These are phyloP conservation scores for Fibroporia radiculosa DNA, from an alignment of 768 basidiomycete species.

Conservation along the genomic window DNA sequence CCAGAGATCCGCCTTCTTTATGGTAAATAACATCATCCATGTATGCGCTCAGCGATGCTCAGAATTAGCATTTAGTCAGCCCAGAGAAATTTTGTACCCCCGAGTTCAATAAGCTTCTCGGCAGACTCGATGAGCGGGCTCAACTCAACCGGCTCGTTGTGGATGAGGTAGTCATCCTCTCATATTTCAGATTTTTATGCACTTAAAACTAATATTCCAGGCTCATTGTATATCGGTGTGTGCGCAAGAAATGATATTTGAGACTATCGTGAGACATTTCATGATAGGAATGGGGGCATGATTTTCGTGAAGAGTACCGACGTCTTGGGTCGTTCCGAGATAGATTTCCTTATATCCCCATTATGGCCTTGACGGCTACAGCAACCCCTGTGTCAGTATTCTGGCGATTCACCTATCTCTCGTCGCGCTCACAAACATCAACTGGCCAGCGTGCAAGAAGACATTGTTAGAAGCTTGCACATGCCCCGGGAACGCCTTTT, in stretches of 20 bases:
- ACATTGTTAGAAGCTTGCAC: constrained; percentile 61
- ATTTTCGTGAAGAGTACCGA: constrained; percentile 71
- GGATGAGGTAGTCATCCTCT: constrained; percentile 82
- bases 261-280: not conserved
- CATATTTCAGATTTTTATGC: constrained; percentile 3
- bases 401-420: not conserved
- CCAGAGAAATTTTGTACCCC: constrained; percentile 61
- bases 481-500: constrained; percentile 51
- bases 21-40: constrained; percentile 33
- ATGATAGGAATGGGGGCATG: constrained; percentile 77
- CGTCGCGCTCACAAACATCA: no score
- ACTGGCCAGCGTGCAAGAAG: constrained; percentile 60
- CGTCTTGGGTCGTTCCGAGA: constrained; percentile 63
- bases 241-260: not conserved
- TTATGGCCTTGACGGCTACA: constrained; percentile 85
- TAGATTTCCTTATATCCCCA: constrained; percentile 60
- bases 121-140: constrained; percentile 40
- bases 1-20: constrained; percentile 62
- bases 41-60: not conserved
- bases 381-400: constrained; percentile 57
- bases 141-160: constrained; percentile 69
- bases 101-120: constrained; percentile 47
- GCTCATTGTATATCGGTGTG: constrained; percentile 79
- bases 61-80: constrained; percentile 40
- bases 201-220: constrained; percentile 25